Evolutionary conservation across 768 basidiomycete species (phyloP), one percentile per base, ranked within the genome.

Genomic region (Mycena rosella): DNA sequence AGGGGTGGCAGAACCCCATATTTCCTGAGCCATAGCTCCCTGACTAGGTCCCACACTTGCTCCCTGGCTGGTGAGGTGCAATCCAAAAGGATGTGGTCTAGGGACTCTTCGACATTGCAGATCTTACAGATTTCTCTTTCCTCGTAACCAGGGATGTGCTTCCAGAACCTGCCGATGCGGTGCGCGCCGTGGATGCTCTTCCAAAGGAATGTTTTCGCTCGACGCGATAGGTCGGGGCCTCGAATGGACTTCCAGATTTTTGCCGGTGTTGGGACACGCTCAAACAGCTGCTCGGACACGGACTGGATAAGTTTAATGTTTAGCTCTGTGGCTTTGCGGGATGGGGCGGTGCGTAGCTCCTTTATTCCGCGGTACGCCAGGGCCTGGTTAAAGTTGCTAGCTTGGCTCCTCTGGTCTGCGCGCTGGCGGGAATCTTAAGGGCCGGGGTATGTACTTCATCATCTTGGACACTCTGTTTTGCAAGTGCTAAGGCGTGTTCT

Each of bases 31-130:
- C 42, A 44, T n/a, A 22, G 6, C 11, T 44, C 3, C 18, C 42
- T 2, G 11, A 44, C 42, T n/a, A 44, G n/a, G 20, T 20, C 42
- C 42, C 42, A 44, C 3, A 44, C 11, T 20, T 44, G 18, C 20
- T 18, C 20, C n/a, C 42, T 20, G 18, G 20, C 20, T 4, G 42
- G 42, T 6, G 42, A 20, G 6, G 5, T 7, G 20, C 42, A 44
- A 5, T 44, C 42, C 20, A 44, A 5, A 3, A 44, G 20, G 42
- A 44, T n/a, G 20, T 74, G 73, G 34, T 67, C 40, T 27, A 74
- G 45, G 2, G 38, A 20, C 17, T 74, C 73, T 0, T 32, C 18
- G 17, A 26, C 65, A 0, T 42, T 26, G 49, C 73, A 74, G 1
- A 40, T 14, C 4, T 10, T 13, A 53, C 73, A 74, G 1, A 7